These are phyloP conservation scores for Datura wrightii DNA, from an alignment of 257 asterid genomes.

Conservation along the genomic window DNA sequence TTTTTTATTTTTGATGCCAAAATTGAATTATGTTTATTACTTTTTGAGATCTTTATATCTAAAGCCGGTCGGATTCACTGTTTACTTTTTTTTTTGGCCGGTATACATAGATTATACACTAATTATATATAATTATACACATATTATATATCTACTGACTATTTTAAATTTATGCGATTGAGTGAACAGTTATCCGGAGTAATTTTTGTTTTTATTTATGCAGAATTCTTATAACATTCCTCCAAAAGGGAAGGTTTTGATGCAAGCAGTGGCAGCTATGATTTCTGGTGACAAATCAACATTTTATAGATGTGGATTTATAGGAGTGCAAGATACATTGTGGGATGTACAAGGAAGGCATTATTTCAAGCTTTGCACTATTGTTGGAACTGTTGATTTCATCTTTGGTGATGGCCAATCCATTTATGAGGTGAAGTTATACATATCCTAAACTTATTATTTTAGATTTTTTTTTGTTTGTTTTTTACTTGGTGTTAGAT, in stretches of 20 bases:
- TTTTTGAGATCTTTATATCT: too few species aligned
- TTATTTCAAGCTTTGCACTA: slow-evolving; percentile 32
- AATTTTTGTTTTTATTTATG: not conserved
- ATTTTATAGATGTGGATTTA: slow-evolving; percentile 33
- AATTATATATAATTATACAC: too few species aligned
- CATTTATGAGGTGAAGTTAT: slow-evolving; percentile 24
- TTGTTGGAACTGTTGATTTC: slow-evolving; percentile 39
- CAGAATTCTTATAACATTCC: slow-evolving; percentile 36
- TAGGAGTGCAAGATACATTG: slow-evolving; percentile 32
- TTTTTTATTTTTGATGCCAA: too few species aligned
- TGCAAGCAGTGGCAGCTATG: slow-evolving; percentile 26
- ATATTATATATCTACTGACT: too few species aligned
- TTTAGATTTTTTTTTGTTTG: not conserved
- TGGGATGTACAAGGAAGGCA: slow-evolving; percentile 36
- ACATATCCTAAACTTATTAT: not conserved
- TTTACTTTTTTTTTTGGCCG: too few species aligned
- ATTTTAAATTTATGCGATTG: too few species aligned
- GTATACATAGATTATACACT: too few species aligned
- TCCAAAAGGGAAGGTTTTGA: not conserved
- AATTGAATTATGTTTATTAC: too few species aligned
- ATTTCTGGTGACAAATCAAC: slow-evolving; percentile 33
- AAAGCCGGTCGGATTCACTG: too few species aligned
- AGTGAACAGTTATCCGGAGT: too few species aligned
- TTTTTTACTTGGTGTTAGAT: too few species aligned
- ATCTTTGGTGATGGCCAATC: slow-evolving; percentile 41